Base-by-base conservation (phyloP, 2,329 filamentous ascomycete species). In the Colletotrichum eleusines region DNA sequence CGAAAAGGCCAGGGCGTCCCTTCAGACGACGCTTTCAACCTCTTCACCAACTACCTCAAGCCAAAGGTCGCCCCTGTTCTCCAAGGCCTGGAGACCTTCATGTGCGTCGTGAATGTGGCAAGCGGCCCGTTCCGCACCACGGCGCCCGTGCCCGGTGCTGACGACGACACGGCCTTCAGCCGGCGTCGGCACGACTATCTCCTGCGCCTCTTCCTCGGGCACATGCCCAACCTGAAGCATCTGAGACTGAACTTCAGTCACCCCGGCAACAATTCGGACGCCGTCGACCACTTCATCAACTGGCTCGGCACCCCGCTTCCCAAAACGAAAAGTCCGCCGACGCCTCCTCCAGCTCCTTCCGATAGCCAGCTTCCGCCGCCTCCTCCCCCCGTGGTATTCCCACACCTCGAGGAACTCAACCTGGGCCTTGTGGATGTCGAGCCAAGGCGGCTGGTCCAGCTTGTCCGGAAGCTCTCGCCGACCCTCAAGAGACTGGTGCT, bases 181-280 rank as follows among this genome's bases (percentile, higher is more conserved):
- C 28, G 40, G 8, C 50, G 38, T 11, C 63, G 66, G 23, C 46
- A 63, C n/a, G 53, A 66, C 74, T 42, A 74, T 72, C 58, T 74
- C 46, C 70, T 82, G 1, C 73, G 77, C 14, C 73, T 73, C 20
- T 87, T 88, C 59, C 76, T 88, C 6, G 74, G 75, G 1, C 76
- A 76, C 35, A 76, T 81, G 1, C 71, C 77, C 4, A 85, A 85
- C 23, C 71, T 91, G 7, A 81, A 81, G 38, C 84, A 88, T 73
- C 79, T 91, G 6, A 83, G 88, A 3, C 75, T 90, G 53, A 90
- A 90, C 73, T 85, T 87, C 38, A 73, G 75, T 16, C 12, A 42
- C 9, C 68, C 62, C n/a, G 60, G 68, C 0, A 59, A 72, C 20
- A 60, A 40, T 9, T 28, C 68, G 0, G 23, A 65, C 20, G 48